phyloP scores from a whole-genome alignment of 148 eudicot species.

The Euryodendron excelsum region DNA sequence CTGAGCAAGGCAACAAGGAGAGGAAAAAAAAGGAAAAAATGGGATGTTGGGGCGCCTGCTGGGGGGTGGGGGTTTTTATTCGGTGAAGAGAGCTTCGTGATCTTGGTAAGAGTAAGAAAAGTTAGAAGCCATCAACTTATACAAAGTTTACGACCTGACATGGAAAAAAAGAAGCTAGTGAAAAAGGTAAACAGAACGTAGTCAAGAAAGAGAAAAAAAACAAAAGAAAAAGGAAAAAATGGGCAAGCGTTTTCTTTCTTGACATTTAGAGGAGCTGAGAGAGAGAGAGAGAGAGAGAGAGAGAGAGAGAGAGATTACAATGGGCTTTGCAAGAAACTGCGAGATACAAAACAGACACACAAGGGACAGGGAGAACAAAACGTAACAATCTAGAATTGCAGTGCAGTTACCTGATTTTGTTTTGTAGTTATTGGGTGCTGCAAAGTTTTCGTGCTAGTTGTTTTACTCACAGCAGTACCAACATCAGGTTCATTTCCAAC shows the following conservation, averaged over 20 bases:
- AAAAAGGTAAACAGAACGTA: neutral
- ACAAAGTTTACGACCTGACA: neutral
- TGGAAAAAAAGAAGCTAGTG: neutral
- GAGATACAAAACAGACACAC: neutral
- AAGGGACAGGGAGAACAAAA: neutral
- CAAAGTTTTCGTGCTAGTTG: conserved; percentile 28
- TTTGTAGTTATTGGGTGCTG: conserved; percentile 27
- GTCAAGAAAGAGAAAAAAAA: neutral
- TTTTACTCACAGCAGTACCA: conserved; percentile 33
- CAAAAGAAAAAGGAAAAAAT: neutral
- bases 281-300: neutral
- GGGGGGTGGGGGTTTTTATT: neutral
- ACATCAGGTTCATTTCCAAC: conserved; percentile 38
- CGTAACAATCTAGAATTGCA: neutral
- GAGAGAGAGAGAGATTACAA: neutral
- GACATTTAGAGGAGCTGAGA: neutral
- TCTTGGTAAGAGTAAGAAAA: neutral
- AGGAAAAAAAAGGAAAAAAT: neutral
- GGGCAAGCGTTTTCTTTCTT: neutral
- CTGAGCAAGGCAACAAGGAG: neutral
- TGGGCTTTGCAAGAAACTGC: neutral
- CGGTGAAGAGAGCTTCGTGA: neutral
- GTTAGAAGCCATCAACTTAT: neutral
- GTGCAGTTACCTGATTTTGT: conserved; percentile 43
- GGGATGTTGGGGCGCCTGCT: neutral